Conservation (phyloP, 495 filamentous ascomycete species). For the Penicillium roqueforti region DNA sequence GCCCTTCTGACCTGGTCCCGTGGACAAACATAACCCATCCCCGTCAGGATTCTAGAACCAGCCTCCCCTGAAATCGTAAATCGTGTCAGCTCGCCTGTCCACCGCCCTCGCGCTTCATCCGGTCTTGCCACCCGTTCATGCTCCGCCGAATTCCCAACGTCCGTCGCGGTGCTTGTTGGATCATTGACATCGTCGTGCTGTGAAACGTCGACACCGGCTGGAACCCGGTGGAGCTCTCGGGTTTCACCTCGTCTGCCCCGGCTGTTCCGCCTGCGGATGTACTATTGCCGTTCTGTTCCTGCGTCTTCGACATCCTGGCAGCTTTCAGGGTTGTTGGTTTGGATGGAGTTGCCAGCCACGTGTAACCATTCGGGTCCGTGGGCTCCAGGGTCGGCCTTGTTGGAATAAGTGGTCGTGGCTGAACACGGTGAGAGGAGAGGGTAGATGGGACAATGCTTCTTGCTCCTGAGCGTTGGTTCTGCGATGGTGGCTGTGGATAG, state of each 20-base stretch:
- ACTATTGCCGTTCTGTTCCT: constrained; percentile 12
- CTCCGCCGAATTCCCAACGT: constrained; percentile 57
- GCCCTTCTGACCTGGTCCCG: constrained; percentile 1
- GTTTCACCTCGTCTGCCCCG: constrained; percentile 25
- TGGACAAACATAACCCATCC: neutral
- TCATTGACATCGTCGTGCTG: constrained; percentile 48
- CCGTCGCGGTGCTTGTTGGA: constrained; percentile 35
- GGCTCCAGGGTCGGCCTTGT: constrained; percentile 37
- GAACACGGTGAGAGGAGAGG: constrained; percentile 36
- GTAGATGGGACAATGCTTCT: constrained; percentile 20
- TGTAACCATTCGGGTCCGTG: constrained; percentile 37
- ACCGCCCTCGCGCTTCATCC: constrained; percentile 39
- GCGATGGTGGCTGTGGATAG: constrained; percentile 12
- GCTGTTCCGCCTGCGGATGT: constrained; percentile 4
- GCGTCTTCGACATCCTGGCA: constrained; percentile 14
- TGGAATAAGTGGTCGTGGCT: constrained; percentile 34
- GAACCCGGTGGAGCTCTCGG: constrained; percentile 20
- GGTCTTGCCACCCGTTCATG: constrained; percentile 53
- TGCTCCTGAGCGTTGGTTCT: constrained; percentile 1
- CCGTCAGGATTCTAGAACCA: constrained; percentile 17
- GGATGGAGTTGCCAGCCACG: constrained; percentile 36
- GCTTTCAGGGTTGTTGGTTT: constrained; percentile 22
- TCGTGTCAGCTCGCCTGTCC: constrained; percentile 14
- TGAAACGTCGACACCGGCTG: constrained; percentile 47
- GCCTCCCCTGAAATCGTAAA: constrained; percentile 1